Evolutionary conservation across 2,329 filamentous ascomycete species (phyloP), one percentile per base, ranked within the genome.

Genomic region (Spiromastix sp.): DNA sequence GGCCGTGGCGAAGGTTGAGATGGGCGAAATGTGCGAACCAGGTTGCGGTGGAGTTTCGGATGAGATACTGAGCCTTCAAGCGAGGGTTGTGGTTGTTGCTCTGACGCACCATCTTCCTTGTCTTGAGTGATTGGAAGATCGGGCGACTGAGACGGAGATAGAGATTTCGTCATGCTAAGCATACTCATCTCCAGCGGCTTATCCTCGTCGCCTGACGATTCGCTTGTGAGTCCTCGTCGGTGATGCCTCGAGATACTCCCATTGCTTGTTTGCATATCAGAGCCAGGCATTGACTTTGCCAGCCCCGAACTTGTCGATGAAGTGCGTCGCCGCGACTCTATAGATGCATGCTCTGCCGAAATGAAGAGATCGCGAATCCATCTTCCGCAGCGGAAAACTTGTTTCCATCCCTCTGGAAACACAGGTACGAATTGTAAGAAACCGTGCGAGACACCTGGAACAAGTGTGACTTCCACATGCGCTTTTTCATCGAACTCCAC

Each of bases 361-460:
- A 61, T 60, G 32, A 94, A 89, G 0, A 86, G 70, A 18, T 86
- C 78, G 30, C 79, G 71, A 47, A 95, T 86, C 89, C 89, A 96
- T 11, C 69, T 64, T 0, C 77, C 80, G 43, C 82, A 84, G 21
- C 81, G 74, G 44, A 81, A 76, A 48, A 96, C 83, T 52, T 93
- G 80, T 49, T 80, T 81, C 84, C 86, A 93, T 1, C 84, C 87
- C 6, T 91, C 85, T 0, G 86, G 86, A 48, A 93, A 98, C 3
- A 95, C 68, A 1, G 75, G 70, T 0, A 85, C 85, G 52, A 98
- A 94, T 53, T 95, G 87, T 48, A 95, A 63, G 58, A 98, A 98
- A 1, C 91, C 91, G 51, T 98, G 91, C 3, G 79, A 86, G 32
- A 94, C 85, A 0, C 89, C 87, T 0, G 87, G 86, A 4, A 98